Base-by-base conservation (phyloP, 1,284 basidiomycete species). In the Cryptococcus maquisensis region DNA sequence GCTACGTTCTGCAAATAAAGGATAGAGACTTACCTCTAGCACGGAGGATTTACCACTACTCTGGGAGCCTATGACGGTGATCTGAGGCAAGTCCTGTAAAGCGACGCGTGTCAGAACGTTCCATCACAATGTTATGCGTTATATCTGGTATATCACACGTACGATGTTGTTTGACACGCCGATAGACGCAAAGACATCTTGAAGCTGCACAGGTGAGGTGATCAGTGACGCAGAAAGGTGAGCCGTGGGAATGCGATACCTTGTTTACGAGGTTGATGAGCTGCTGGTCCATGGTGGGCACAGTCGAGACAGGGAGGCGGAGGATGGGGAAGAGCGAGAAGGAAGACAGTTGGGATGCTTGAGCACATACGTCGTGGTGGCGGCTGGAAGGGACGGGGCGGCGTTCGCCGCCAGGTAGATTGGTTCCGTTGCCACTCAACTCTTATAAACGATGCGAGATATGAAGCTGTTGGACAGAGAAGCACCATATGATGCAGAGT, bases 41-140 rank as follows among this genome's bases (percentile, higher is more conserved):
- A 81, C 80, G 20, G 79, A 80, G 45, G 79, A 80, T 68, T 81
- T 81, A 57, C 76, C 79, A 65, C 77, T 79, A 61, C 75, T 77
- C 63, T 82, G 81, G 12, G 79, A 79, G 26, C 79, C 79, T 52
- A 81, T 79, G 38, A 80, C 79, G 4, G 79, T 78, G 62, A 82
- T 82, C 69, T 82, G 81, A 16, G 81, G 81, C 59, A 82, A 60
- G 64, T 82, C 81, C 76, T 78, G 54, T 32, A 32, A 6, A 32
- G 28, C 20, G 28, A 53, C 32, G 47, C 52, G 40, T 44, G 5
- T 32, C 28, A 32, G 28, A 6, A 10, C 28, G 28, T 6, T 6
- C 4, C 28, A 32, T 32, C n/a, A 10, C 28, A 6, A 10, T 32
- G 28, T 10, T 32, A 32, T 32, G 10, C 28, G 5, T 10, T 10